These are phyloP conservation scores for Pythium rishiriense DNA, from an alignment of 352 stramenopile species.

Conservation along the genomic window DNA sequence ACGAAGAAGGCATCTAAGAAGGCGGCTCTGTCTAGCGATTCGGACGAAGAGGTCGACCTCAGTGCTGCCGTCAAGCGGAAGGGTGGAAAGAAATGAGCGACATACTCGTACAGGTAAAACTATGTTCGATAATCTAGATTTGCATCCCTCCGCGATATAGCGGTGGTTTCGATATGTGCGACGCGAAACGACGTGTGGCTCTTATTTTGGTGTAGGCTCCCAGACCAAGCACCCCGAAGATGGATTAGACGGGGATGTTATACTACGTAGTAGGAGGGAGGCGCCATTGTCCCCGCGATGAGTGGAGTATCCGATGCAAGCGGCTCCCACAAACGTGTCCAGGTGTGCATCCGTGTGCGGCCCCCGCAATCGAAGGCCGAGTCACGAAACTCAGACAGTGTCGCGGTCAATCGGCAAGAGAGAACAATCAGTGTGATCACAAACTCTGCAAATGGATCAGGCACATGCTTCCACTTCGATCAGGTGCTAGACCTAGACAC, in stretches of 20 bases:
- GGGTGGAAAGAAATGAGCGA: slow-evolving; percentile 21
- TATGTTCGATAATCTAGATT: slow-evolving; percentile 26
- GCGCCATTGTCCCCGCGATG: slow-evolving; percentile 15
- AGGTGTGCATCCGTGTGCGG: slow-evolving; percentile 67
- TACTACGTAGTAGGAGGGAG: no score
- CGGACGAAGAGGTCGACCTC: slow-evolving; percentile 62
- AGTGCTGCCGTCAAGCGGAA: slow-evolving; percentile 79
- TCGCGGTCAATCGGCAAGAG: slow-evolving; percentile 47
- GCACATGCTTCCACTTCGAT: slow-evolving; percentile 70
- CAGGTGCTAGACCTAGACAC: slow-evolving; percentile 46
- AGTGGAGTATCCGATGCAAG: slow-evolving; percentile 65
- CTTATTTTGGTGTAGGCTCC: background rate
- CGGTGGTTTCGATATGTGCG: background rate
- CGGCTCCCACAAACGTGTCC: slow-evolving; percentile 58
- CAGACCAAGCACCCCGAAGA: background rate
- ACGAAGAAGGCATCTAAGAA: slow-evolving; percentile 52
- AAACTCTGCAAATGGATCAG: slow-evolving; percentile 44
- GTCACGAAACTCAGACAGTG: slow-evolving; percentile 18
- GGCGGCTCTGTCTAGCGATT: slow-evolving; percentile 42
- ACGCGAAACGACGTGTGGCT: slow-evolving; percentile 3
- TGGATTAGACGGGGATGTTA: no score
- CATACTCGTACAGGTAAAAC: slow-evolving; percentile 2
- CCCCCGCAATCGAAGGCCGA: slow-evolving; percentile 27
- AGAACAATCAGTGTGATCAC: slow-evolving; percentile 69
- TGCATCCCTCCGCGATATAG: background rate